Percentiles rank a stretch among this genome's conserved stretches.
Evolutionary conservation across 441 rosid species (phyloP).

Genomic region (Hypseocharis bilobata): DNA sequence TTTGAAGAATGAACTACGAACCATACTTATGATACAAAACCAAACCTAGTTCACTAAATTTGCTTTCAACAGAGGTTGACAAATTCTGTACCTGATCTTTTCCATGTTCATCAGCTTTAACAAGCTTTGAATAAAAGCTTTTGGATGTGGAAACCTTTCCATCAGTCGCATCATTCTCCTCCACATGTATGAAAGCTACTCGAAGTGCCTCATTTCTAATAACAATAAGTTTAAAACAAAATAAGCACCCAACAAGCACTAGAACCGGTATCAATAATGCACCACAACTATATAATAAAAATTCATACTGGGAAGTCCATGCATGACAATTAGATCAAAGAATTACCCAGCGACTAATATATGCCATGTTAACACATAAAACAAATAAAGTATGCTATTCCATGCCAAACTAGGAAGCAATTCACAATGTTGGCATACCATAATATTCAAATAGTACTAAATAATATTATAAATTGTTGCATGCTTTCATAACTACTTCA

Average conservation of each 20-base stretch:
- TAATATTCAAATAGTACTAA: too few relatives aligned
- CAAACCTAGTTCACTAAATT: background rate
- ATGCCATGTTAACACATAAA: background rate
- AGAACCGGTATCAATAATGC: background rate
- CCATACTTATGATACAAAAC: background rate
- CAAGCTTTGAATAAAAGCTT: slow-evolving; percentile 87
- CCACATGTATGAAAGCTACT: slow-evolving; percentile 86
- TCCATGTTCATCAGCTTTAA: slow-evolving; percentile 89
- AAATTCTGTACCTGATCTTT: slow-evolving; percentile 69
- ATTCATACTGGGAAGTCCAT: background rate
- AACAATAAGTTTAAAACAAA: background rate
- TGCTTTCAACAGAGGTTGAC: slow-evolving; percentile 3
- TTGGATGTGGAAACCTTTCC: slow-evolving; percentile 61
- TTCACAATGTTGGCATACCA: background rate
- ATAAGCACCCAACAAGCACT: background rate
- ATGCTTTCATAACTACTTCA: background rate
- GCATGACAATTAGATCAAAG: background rate
- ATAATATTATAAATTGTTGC: background rate
- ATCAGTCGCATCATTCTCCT: slow-evolving; percentile 59
- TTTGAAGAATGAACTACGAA: background rate
- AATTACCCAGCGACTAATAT: background rate
- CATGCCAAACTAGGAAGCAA: too few relatives aligned
- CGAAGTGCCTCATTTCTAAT: slow-evolving; percentile 97
- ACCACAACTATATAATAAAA: background rate
- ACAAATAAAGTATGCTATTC: background rate